These are phyloP conservation scores for Rhizomucor pusillus DNA, from an alignment of 371 early-diverging fungal species.

Conservation along the genomic window DNA sequence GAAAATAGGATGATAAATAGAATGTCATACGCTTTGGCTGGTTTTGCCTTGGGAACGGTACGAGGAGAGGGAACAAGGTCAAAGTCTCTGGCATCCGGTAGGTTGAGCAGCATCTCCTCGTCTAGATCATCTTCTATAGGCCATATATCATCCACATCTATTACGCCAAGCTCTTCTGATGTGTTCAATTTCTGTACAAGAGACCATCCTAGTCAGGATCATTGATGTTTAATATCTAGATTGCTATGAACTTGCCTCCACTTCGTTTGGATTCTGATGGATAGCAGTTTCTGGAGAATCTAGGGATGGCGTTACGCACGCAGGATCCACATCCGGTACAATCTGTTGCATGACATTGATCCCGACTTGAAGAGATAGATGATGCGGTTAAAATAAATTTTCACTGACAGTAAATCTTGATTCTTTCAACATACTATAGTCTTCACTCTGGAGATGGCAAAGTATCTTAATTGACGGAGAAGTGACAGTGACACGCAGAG, in stretches of 20 bases:
- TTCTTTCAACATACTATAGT: conserved; percentile 25
- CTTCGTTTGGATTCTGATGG: too few relatives aligned
- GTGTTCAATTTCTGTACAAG: too few relatives aligned
- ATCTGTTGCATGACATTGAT: neutral
- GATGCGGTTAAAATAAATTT: too few relatives aligned
- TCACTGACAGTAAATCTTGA: neutral
- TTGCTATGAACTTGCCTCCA: too few relatives aligned
- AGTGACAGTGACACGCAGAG: conserved; percentile 13
- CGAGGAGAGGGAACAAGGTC: neutral
- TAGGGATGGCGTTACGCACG: too few relatives aligned
- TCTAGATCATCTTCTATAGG: too few relatives aligned
- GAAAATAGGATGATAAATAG: neutral
- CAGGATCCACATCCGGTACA: neutral
- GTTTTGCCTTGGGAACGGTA: neutral
- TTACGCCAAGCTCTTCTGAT: neutral
- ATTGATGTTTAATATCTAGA: too few relatives aligned
- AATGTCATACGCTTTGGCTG: neutral
- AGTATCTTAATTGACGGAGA: conserved; percentile 7
- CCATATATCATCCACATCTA: neutral
- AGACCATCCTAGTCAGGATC: too few relatives aligned
- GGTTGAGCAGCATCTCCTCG: too few relatives aligned
- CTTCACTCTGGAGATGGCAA: conserved; percentile 35
- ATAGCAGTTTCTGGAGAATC: too few relatives aligned
- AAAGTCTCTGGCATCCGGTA: too few relatives aligned
- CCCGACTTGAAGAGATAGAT: neutral